Conservation (phyloP, 345 rosid genomes). For the Rubroshorea leprosula region DNA sequence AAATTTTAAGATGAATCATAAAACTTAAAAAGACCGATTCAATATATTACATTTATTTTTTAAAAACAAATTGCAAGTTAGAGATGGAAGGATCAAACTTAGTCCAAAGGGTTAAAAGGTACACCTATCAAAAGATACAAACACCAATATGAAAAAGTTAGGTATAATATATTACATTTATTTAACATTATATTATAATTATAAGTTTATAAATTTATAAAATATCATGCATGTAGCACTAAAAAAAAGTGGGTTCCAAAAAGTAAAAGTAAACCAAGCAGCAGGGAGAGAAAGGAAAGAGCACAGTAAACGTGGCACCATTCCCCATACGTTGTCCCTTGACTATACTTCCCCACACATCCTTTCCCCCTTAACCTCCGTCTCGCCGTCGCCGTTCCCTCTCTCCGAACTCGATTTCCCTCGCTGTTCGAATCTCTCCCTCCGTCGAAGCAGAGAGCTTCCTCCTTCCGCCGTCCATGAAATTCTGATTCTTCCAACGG, state of each 20-base stretch:
- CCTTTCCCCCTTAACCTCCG: conserved; percentile 6
- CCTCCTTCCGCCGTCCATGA: neutral
- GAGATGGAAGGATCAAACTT: no score
- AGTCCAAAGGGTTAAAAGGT: no score
- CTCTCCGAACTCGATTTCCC: neutral
- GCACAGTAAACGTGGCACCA: conserved; percentile 38
- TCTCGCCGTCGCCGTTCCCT: conserved; percentile 12
- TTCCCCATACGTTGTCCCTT: conserved; percentile 39
- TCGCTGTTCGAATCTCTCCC: conserved; percentile 12
- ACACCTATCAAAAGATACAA: no score
- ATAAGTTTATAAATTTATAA: no score
- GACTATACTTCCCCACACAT: conserved; percentile 4
- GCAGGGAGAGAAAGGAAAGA: neutral
- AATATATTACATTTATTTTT: no score
- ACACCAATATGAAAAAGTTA: no score
- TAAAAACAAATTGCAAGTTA: no score
- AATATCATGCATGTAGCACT: no score
- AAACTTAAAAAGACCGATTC: no score
- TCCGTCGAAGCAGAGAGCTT: neutral
- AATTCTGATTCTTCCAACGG: neutral
- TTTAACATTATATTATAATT: no score
- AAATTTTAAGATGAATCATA: no score
- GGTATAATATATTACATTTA: no score
- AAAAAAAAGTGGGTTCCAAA: neutral
- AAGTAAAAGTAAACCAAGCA: neutral